phyloP scores from a whole-genome alignment of 2,329 filamentous ascomycete genomes.

The Clonostachys chloroleuca region DNA sequence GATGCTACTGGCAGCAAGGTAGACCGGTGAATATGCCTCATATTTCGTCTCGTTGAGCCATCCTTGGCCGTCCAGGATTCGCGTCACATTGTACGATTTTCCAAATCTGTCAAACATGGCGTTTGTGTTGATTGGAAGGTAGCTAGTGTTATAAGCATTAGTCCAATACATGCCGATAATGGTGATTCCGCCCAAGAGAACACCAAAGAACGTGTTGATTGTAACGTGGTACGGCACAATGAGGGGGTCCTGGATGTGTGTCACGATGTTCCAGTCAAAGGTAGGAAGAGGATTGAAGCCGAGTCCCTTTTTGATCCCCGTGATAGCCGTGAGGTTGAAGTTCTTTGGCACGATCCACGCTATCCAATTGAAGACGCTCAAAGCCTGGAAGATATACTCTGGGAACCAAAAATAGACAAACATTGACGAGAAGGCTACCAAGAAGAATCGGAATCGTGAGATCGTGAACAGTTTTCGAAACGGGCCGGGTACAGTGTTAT shows the following conservation, averaged over 20 bases:
- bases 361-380: conserved; percentile 47
- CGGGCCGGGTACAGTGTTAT: conserved; percentile 17
- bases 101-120: conserved; percentile 30
- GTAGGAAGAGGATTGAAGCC: conserved; percentile 34
- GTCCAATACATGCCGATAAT: conserved; percentile 22
- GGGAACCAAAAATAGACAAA: conserved; percentile 53
- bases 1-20: conserved; percentile 27
- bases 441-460: conserved; percentile 42
- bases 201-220: conserved; percentile 24
- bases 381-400: conserved; percentile 40
- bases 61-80: conserved; percentile 21
- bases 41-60: conserved; percentile 31
- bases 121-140: conserved; percentile 35
- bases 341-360: conserved; percentile 46
- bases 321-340: conserved; percentile 25
- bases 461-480: conserved; percentile 29
- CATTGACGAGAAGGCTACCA: conserved; percentile 35
- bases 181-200: conserved; percentile 16
- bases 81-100: conserved; percentile 27
- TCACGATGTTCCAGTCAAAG: conserved; percentile 36
- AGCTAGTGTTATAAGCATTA: conserved; percentile 25
- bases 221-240: conserved; percentile 29
- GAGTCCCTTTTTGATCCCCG: conserved; percentile 28
- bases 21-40: conserved; percentile 32
- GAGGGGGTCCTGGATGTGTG: conserved; percentile 23